Evolutionary conservation across 305 asterid species (phyloP), one percentile per base, ranked within the genome.

Genomic region (Fraxinus albicans): DNA sequence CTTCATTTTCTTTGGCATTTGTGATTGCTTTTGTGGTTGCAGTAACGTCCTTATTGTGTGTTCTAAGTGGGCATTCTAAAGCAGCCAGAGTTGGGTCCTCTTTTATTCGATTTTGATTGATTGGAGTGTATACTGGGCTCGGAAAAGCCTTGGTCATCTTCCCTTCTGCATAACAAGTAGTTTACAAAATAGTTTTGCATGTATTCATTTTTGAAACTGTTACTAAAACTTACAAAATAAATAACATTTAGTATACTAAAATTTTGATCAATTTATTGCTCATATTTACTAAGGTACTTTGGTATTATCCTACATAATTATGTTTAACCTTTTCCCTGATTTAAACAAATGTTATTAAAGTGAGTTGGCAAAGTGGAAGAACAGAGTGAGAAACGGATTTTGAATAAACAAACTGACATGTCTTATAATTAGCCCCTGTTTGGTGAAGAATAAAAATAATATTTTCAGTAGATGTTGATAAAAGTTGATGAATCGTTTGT

Each of bases 281-380:
- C 69, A 6, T 19, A 58, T 55, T 55, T 6, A 55, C 9, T 58
- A 58, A 19, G 69, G 69, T n/a, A 58, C 9, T 58, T 58, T 2
- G 69, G 12, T 58, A 58, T 58, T 58, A 58, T 58, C 10, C 67
- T n/a, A 55, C 9, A 55, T 8, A 58, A 58, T 67, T 25, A 10
- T 65, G 15, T 3, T 23, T 63, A 63, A 8, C 17, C 15, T 65
- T 65, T 65, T 65, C 17, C 3, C 10, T 69, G 9, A 69, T 29
- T 29, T 67, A 67, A 67, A 67, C 35, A 67, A 67, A 65, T 65
- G 33, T 25, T 65, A 27, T 25, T 23, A 67, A 27, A 67, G 38
- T 69, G 76, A 69, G 76, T 69, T 69, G 76, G 76, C 76, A 13
- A 69, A 27, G 40, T 69, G 76, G 38, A 69, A 19, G 21, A 69